Evolutionary conservation across 2,329 filamentous ascomycete species (phyloP).

Genomic region (Penicillium sp.): DNA sequence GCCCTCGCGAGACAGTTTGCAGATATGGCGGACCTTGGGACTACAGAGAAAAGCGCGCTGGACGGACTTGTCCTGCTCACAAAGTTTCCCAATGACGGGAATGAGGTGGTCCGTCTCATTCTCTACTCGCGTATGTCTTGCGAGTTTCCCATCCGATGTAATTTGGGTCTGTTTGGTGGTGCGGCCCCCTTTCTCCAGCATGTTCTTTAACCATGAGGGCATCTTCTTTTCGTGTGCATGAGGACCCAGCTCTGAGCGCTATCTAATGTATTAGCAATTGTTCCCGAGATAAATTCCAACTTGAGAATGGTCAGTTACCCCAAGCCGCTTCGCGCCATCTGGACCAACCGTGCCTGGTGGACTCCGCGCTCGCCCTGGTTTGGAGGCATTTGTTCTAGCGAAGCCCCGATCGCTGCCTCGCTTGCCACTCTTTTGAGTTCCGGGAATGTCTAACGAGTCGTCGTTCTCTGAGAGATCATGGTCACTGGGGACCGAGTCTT

Average conservation of each 20-base stretch:
- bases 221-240: slow-evolving; percentile 69
- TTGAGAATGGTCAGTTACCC: slow-evolving; percentile 18
- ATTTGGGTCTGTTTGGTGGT: slow-evolving; percentile 51
- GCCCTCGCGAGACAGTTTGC: slow-evolving; percentile 75
- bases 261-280: slow-evolving; percentile 14
- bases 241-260: slow-evolving; percentile 62
- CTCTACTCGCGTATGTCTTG: slow-evolving; percentile 41
- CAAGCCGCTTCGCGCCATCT: slow-evolving; percentile 28
- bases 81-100: slow-evolving; percentile 57
- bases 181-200: slow-evolving; percentile 58
- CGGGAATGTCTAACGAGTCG: slow-evolving; percentile 3
- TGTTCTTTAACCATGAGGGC: slow-evolving; percentile 61
- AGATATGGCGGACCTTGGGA: slow-evolving; percentile 68
- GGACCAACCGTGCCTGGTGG: slow-evolving; percentile 10
- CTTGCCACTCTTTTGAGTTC: slow-evolving; percentile 13
- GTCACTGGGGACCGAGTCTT: slow-evolving; percentile 1
- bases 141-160: slow-evolving; percentile 40
- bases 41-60: slow-evolving; percentile 75
- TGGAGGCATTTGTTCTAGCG: slow-evolving; percentile 8
- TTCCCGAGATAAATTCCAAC: background rate
- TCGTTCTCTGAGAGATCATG: slow-evolving; percentile 12
- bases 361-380: slow-evolving; percentile 13
- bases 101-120: slow-evolving; percentile 54
- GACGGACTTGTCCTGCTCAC: slow-evolving; percentile 60
- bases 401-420: slow-evolving; percentile 12